These are phyloP conservation scores for Chalara sp. DNA, from an alignment of 2,329 filamentous ascomycete species.

Conservation along the genomic window DNA sequence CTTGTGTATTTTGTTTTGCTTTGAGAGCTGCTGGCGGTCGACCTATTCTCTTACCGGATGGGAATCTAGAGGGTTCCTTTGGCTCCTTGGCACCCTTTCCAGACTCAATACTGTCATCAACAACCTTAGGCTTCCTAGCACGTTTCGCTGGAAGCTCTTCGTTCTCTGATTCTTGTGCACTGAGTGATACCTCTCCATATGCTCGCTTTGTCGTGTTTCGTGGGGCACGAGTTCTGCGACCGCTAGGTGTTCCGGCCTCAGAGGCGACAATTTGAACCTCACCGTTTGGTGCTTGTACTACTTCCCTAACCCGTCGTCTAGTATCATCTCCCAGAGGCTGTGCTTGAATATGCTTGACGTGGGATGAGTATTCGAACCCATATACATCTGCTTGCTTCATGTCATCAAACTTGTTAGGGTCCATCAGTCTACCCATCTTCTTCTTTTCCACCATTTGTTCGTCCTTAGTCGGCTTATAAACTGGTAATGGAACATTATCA, in stretches of 20 bases:
- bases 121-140: conserved; percentile 15
- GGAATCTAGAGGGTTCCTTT: conserved; percentile 15
- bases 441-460: conserved; percentile 18
- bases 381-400: conserved; percentile 53
- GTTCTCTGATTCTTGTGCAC: conserved; percentile 18
- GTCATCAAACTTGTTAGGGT: conserved; percentile 22
- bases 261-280: background rate
- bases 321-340: conserved; percentile 40
- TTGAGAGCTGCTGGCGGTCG: conserved; percentile 21
- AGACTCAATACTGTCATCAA: conserved; percentile 14
- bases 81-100: conserved; percentile 14
- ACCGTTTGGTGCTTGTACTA: background rate
- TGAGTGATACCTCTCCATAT: conserved; percentile 16
- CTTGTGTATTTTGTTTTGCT: conserved; percentile 15
- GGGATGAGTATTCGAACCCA: conserved; percentile 54
- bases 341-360: conserved; percentile 48
- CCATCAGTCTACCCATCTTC: conserved; percentile 16
- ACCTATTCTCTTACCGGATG: conserved; percentile 25
- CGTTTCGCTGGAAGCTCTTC: conserved; percentile 23
- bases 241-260: background rate
- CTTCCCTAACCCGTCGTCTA: background rate
- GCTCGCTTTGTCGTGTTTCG: conserved; percentile 14
- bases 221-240: conserved; percentile 19
- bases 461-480: conserved; percentile 17
- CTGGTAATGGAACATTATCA: conserved; percentile 15